Evolutionary conservation across 768 basidiomycete species (phyloP), one percentile per base, ranked within the genome.

Genomic region (Lanmaoa rubissima): DNA sequence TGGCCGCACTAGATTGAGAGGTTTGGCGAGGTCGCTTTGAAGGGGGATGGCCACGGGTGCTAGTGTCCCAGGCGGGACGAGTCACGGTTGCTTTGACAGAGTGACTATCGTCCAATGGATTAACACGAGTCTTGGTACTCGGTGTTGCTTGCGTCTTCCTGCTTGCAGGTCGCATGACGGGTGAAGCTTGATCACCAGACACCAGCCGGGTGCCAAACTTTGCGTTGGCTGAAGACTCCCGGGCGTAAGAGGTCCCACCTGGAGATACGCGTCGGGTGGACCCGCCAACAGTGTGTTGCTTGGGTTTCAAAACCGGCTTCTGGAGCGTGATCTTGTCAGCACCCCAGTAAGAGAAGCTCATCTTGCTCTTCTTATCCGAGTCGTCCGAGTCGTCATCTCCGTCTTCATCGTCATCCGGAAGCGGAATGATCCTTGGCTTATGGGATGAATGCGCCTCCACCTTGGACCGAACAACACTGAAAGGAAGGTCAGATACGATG

Each of bases 291-390:
- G 59, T 24, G n/a, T 68, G 60, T 26, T 71, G 70, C 54, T 71
- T 71, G 38, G 73, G 72, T 67, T 86, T 88, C 64, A 86, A 69
- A 40, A 84, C 71, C 2, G 91, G 89, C 63, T 89, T 89, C 69
- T 92, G 89, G 21, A 94, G 82, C 1, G 92, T 94, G 65, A 94
- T 82, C 73, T 92, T 92, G 76, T 94, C 92, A 34, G 92, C 92
- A 26, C 92, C 91, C 90, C 91, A 93, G 68, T 93, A 94, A 6
- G 90, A 92, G 74, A 93, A 93, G 76, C 89, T 90, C 92, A 93
- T 92, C 72, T 92, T 93, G 78, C 87, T 90, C 77, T 92, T 90
- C 75, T 86, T 83, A 70, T 92, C 91, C 12, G 90, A 92, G 64
- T 92, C 89, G 62, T 90, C 88, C 4, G 91, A 92, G 31, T 91